Conservation (phyloP, 352 stramenopile species). For the Pythium utonaiense region DNA sequence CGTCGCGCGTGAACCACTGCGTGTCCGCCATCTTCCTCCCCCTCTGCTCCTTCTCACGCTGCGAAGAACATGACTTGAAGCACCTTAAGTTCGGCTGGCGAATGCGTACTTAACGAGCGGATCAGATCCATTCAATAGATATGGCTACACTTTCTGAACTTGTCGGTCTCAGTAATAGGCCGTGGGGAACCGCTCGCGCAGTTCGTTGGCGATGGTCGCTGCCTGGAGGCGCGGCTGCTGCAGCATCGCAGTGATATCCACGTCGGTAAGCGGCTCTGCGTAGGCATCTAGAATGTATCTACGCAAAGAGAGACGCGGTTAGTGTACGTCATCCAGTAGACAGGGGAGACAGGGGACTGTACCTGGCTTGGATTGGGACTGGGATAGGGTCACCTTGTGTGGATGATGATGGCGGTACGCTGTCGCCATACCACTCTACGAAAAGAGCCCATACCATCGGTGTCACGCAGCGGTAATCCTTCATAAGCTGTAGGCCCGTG, state of each 20-base stretch:
- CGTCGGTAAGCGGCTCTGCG: slow-evolving; percentile 34
- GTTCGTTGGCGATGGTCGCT: slow-evolving; percentile 34
- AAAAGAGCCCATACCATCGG: slow-evolving; percentile 78
- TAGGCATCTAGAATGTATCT: slow-evolving; percentile 52
- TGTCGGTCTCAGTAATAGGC: slow-evolving; percentile 4
- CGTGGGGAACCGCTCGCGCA: slow-evolving; percentile 28
- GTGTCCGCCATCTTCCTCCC: background rate
- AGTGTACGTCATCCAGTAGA: too few species aligned
- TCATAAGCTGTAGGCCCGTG: slow-evolving; percentile 36
- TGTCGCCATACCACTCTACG: slow-evolving; percentile 53
- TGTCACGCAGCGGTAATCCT: slow-evolving; percentile 66
- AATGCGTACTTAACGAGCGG: background rate
- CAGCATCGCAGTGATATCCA: slow-evolving; percentile 32
- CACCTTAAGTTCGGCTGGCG: background rate
- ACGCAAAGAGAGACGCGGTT: background rate
- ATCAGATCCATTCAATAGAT: background rate
- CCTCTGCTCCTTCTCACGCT: background rate
- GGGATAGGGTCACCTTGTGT: too few species aligned
- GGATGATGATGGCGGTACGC: slow-evolving; percentile 31
- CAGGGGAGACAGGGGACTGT: background rate
- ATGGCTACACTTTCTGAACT: background rate
- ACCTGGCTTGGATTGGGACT: slow-evolving; percentile 23
- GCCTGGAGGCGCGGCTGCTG: slow-evolving; percentile 42
- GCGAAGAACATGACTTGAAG: background rate
- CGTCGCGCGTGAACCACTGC: slow-evolving; percentile 34